These are phyloP conservation scores for Phylloporus scabripes DNA, from an alignment of 768 basidiomycete species.

Conservation along the genomic window DNA sequence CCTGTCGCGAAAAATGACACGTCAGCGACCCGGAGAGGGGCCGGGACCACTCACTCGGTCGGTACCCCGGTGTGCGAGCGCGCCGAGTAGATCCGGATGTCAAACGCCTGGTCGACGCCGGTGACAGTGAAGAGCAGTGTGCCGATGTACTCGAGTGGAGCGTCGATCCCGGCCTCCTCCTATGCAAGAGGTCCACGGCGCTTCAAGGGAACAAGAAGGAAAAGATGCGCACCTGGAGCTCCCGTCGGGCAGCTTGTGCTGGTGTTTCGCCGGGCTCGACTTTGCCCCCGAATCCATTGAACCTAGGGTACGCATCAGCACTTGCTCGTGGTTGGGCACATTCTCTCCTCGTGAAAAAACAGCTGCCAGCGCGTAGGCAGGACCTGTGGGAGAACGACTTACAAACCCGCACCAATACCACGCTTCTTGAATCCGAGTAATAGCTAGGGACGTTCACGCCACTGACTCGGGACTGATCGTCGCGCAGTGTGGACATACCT, in stretches of 20 bases:
- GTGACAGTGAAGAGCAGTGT: conserved; percentile 58
- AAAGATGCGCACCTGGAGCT: conserved; percentile 47
- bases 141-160: conserved; percentile 53
- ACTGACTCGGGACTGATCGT: neutral
- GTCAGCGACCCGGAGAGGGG: too few species aligned
- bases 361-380: too few species aligned
- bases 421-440: conserved; percentile 56
- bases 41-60: conserved; percentile 65
- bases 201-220: too few species aligned
- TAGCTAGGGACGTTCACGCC: too few species aligned
- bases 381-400: too few species aligned
- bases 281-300: conserved; percentile 89
- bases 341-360: neutral
- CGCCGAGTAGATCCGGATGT: conserved; percentile 70
- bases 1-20: neutral
- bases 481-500: neutral
- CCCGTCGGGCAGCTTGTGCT: conserved; percentile 69
- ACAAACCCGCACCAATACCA: conserved; percentile 66
- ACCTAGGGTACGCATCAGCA: conserved; percentile 40
- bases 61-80: conserved; percentile 54
- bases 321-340: too few species aligned
- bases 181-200: conserved; percentile 23
- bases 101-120: conserved; percentile 52
- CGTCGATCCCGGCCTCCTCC: conserved; percentile 81
- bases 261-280: conserved; percentile 70